phyloP scores from a whole-genome alignment of 768 basidiomycete genomes.

The Amanita rimosa region DNA sequence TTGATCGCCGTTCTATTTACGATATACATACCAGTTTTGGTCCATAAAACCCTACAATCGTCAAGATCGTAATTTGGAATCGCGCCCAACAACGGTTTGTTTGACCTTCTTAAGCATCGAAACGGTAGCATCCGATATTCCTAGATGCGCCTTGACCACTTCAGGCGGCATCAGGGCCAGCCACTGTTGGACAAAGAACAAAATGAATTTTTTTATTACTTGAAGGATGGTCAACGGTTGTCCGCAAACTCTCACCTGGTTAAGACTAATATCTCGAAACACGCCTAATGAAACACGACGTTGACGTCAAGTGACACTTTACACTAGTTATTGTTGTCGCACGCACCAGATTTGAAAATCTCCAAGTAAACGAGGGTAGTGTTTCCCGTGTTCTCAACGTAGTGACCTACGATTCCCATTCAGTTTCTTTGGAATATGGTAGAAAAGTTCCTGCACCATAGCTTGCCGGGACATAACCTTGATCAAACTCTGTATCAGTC shows the following conservation, averaged over 20 bases:
- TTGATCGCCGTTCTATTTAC: too few species aligned
- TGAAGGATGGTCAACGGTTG: not conserved
- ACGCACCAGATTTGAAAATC: conserved; percentile 43
- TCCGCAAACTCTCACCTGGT: conserved; percentile 25
- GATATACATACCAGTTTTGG: too few species aligned
- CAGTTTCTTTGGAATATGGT: not conserved
- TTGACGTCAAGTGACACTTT: conserved; percentile 1
- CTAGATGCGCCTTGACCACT: conserved; percentile 33
- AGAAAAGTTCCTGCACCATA: conserved; percentile 25
- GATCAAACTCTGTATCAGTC: conserved; percentile 2
- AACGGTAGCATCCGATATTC: conserved; percentile 25
- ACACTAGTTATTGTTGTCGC: not conserved
- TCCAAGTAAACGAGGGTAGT: conserved; percentile 47
- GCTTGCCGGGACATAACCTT: conserved; percentile 46
- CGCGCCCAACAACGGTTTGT: conserved; percentile 21
- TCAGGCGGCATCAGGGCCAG: conserved; percentile 34
- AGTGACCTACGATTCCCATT: conserved; percentile 36
- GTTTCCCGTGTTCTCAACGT: conserved; percentile 57
- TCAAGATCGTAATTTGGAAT: not conserved
- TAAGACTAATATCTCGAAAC: conserved; percentile 30
- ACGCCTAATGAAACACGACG: conserved; percentile 9
- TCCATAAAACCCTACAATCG: not conserved
- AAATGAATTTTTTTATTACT: too few species aligned
- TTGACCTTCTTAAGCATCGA: conserved; percentile 28
- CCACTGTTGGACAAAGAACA: conserved; percentile 14